Conservation (phyloP, 2,329 filamentous ascomycete genomes). For the Aspergillus melleus region DNA sequence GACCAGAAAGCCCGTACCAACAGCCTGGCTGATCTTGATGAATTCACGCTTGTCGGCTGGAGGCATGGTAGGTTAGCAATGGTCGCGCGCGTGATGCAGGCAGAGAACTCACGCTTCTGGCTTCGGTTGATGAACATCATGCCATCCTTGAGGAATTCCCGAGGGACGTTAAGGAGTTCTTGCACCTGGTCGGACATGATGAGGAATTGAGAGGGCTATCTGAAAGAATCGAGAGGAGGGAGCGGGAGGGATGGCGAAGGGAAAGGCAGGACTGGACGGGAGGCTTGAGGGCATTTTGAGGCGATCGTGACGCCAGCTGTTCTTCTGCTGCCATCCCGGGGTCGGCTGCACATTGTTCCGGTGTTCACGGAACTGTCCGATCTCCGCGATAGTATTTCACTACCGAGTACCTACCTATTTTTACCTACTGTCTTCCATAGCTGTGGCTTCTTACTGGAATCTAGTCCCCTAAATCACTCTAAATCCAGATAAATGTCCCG, state of each 20-base stretch:
- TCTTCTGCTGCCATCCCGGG: not conserved
- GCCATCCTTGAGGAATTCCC: conserved; percentile 24
- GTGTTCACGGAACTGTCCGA: too few relatives aligned
- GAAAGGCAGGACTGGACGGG: not conserved
- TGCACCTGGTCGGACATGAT: conserved; percentile 26
- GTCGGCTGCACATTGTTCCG: not conserved
- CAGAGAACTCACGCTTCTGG: conserved; percentile 22
- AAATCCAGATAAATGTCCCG: too few relatives aligned
- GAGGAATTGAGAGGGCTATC: not conserved
- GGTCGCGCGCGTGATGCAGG: too few relatives aligned
- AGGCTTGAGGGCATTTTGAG: conserved; percentile 2
- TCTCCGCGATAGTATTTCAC: too few relatives aligned
- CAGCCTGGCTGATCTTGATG: conserved; percentile 61
- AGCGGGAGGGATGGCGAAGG: conserved; percentile 1
- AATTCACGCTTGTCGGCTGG: conserved; percentile 60
- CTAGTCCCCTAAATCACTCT: too few relatives aligned
- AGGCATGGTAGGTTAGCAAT: conserved; percentile 9
- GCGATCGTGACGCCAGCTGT: not conserved
- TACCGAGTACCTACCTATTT: too few relatives aligned
- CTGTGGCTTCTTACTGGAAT: too few relatives aligned
- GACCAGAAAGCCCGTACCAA: conserved; percentile 60
- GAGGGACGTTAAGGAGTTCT: conserved; percentile 24
- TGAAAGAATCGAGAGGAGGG: not conserved
- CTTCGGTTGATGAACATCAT: conserved; percentile 25
- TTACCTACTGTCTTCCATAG: too few relatives aligned